Evolutionary conservation across 345 rosid species (phyloP).

Genomic region (Alliaria petiolata): DNA sequence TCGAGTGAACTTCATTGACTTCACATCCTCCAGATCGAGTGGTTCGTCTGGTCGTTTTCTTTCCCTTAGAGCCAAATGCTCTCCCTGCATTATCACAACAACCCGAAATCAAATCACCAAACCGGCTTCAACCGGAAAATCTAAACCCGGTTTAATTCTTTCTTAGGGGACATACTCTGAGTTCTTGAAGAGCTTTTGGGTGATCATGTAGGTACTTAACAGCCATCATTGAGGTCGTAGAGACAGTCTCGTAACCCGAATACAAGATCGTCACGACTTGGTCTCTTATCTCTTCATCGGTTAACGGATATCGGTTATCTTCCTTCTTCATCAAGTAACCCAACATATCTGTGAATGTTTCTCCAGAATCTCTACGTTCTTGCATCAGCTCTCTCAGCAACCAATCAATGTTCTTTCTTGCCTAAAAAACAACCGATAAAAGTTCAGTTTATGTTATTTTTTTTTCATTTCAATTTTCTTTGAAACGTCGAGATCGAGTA

Average conservation of each 20-base stretch:
- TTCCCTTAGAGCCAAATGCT: slow-evolving; percentile 46
- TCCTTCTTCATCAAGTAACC: slow-evolving; percentile 49
- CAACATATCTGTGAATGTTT: slow-evolving; percentile 56
- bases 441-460: not conserved
- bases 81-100: slow-evolving; percentile 33
- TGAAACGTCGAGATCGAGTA: not conserved
- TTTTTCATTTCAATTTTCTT: not conserved
- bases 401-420: slow-evolving; percentile 48
- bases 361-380: slow-evolving; percentile 51
- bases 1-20: slow-evolving; percentile 58
- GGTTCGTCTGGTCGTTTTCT: slow-evolving; percentile 43
- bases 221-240: slow-evolving; percentile 81
- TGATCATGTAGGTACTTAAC: slow-evolving; percentile 73
- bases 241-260: slow-evolving; percentile 82
- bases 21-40: slow-evolving; percentile 47
- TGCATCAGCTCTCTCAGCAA: slow-evolving; percentile 43
- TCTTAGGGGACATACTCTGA: slow-evolving; percentile 49
- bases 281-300: slow-evolving; percentile 69
- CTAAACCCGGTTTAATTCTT: not conserved
- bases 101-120: not conserved
- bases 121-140: not conserved
- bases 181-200: slow-evolving; percentile 57
- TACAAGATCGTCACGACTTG: slow-evolving; percentile 66
- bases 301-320: slow-evolving; percentile 40
- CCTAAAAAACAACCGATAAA: slow-evolving; percentile 33